These are phyloP conservation scores for Loxodes magnus DNA, from an alignment of 73 alveolate species.

Conservation along the genomic window DNA sequence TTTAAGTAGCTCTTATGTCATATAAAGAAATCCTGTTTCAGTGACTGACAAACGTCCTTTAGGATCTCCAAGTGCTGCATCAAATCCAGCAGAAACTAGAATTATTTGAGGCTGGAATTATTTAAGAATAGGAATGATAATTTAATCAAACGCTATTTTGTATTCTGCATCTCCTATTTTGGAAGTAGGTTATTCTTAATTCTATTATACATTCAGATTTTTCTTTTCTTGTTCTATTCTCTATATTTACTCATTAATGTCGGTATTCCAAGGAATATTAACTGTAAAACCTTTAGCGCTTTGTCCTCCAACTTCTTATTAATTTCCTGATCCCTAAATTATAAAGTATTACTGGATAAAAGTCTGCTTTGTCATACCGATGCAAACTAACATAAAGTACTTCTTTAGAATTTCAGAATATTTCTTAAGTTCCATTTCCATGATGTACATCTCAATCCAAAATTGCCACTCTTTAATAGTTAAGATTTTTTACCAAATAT, in stretches of 20 bases:
- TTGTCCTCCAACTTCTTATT: conserved; percentile 36
- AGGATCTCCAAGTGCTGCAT: conserved; percentile 78
- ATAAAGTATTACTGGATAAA: conserved; percentile 52
- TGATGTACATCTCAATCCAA: conserved; percentile 87
- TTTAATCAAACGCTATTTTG: conserved; percentile 42
- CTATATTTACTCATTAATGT: conserved; percentile 11
- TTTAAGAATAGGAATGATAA: conserved; percentile 37
- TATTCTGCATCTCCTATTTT: conserved; percentile 64
- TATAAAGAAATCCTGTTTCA: conserved; percentile 38
- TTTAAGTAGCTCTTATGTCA: too few species aligned
- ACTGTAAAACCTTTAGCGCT: conserved; percentile 72
- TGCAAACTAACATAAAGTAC: conserved; percentile 68
- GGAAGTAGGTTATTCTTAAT: too few species aligned
- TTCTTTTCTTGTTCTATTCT: conserved; percentile 23
- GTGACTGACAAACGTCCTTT: conserved; percentile 52
- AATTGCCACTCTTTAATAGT: conserved; percentile 33
- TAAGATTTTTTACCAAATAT: conserved; percentile 13
- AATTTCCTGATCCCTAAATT: conserved; percentile 48
- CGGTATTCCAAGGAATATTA: conserved; percentile 68
- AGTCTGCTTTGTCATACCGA: conserved; percentile 74
- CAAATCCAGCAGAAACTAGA: conserved; percentile 76
- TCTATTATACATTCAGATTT: too few species aligned
- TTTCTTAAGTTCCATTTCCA: conserved; percentile 80
- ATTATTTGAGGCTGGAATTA: conserved; percentile 70
- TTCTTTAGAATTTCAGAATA: conserved; percentile 42